These are phyloP conservation scores for Fragosphaeria purpurea DNA, from an alignment of 2,329 filamentous ascomycete species.

Conservation along the genomic window DNA sequence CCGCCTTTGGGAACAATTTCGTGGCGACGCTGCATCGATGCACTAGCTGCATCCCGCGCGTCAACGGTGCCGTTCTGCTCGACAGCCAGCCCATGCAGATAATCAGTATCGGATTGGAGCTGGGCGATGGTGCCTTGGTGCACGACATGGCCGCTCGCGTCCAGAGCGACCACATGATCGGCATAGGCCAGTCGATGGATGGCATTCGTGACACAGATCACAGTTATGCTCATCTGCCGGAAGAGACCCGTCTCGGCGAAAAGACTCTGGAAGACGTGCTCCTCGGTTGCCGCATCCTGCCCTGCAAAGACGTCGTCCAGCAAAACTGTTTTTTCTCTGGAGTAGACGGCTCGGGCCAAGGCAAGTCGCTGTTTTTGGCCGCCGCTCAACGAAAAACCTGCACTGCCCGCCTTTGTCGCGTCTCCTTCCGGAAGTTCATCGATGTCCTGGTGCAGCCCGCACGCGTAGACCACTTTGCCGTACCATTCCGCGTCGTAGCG, in stretches of 20 bases:
- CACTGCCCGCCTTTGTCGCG: slow-evolving; percentile 13
- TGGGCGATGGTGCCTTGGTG: slow-evolving; percentile 28
- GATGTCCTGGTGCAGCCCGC: slow-evolving; percentile 9
- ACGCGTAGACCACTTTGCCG: slow-evolving; percentile 12
- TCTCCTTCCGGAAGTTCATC: slow-evolving; percentile 9
- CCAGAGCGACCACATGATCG: slow-evolving; percentile 29
- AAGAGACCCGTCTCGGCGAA: slow-evolving; percentile 15
- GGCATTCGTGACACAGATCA: slow-evolving; percentile 11
- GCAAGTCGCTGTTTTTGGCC: slow-evolving; percentile 17
- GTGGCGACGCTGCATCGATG: background rate
- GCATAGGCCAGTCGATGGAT: slow-evolving; percentile 21
- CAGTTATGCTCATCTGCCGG: slow-evolving; percentile 15
- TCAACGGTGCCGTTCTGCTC: background rate
- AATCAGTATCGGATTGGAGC: slow-evolving; percentile 22
- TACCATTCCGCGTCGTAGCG: background rate
- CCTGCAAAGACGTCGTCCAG: slow-evolving; percentile 12
- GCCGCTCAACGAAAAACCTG: slow-evolving; percentile 14
- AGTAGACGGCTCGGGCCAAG: slow-evolving; percentile 13
- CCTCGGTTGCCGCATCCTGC: slow-evolving; percentile 7
- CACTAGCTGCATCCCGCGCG: background rate
- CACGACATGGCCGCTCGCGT: slow-evolving; percentile 21
- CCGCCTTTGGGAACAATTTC: background rate
- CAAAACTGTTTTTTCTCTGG: slow-evolving; percentile 2
- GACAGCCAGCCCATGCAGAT: slow-evolving; percentile 22
- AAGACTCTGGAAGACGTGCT: background rate